Evolutionary conservation across 208 protist species (phyloP).

Genomic region (Strigomonas galati): DNA sequence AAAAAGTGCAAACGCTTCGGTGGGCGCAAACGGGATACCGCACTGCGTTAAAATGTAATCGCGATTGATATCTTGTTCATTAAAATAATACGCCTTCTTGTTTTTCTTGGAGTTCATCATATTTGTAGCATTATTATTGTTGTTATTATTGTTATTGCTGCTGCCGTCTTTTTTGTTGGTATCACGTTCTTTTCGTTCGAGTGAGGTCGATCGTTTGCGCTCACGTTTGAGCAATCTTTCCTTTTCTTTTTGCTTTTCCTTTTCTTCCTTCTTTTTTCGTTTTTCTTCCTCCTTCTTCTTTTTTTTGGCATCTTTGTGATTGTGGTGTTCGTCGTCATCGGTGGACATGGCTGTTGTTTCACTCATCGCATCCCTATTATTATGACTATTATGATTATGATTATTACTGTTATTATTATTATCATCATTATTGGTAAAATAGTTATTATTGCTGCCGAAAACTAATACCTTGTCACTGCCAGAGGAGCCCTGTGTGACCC

Average conservation of each 20-base stretch:
- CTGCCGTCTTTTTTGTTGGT: not conserved
- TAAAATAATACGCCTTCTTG: conserved; percentile 8
- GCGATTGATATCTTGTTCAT: not conserved
- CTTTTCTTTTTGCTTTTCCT: not conserved
- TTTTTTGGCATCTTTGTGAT: not conserved
- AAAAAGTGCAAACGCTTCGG: conserved; percentile 54
- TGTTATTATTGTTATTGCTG: too few species aligned
- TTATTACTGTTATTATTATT: not conserved
- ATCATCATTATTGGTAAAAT: conserved; percentile 6
- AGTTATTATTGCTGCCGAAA: not conserved
- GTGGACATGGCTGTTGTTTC: not conserved
- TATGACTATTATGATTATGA: not conserved
- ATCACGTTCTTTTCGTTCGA: too few species aligned
- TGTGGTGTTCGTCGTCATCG: not conserved
- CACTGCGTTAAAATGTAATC: conserved; percentile 1
- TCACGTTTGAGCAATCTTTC: conserved; percentile 9
- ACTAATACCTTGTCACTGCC: not conserved
- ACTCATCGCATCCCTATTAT: not conserved
- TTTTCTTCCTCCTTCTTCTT: not conserved
- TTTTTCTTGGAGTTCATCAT: conserved; percentile 9
- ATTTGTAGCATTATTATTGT: too few species aligned
- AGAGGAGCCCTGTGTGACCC: conserved; percentile 19
- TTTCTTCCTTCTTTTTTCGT: conserved; percentile 1
- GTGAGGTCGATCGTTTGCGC: too few species aligned
- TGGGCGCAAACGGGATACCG: conserved; percentile 28